A percentile compares a stretch with the other conserved stretches of the same genome.
Conservation (phyloP, 164 flowering plant species). For the Macadamia tetraphylla region DNA sequence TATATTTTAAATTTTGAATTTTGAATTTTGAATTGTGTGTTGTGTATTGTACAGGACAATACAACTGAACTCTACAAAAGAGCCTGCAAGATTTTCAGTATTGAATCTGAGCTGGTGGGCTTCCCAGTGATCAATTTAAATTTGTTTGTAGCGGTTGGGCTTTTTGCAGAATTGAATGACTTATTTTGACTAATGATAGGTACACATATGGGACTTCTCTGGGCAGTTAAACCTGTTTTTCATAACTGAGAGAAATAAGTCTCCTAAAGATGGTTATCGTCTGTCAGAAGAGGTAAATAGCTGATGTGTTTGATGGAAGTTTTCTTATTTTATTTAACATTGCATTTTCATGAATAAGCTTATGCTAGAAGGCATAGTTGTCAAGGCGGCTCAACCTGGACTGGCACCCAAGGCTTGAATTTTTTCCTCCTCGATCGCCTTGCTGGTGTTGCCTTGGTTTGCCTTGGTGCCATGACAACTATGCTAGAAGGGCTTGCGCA, state of each 20-base stretch:
- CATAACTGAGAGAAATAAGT: constrained; percentile 23
- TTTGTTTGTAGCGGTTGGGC: neutral
- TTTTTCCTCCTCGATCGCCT: too few relatives aligned
- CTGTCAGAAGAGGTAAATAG: constrained; percentile 40
- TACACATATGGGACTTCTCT: constrained; percentile 69
- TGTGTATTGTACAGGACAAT: constrained; percentile 57
- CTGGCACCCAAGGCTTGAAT: too few relatives aligned
- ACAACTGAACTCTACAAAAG: constrained; percentile 70
- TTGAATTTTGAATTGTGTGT: too few relatives aligned
- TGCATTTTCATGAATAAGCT: neutral
- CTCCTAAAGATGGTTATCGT: constrained; percentile 25
- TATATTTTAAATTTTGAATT: too few relatives aligned
- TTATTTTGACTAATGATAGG: constrained; percentile 29
- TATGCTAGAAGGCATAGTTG: too few relatives aligned
- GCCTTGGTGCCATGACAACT: too few relatives aligned
- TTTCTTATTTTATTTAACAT: neutral
- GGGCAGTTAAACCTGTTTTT: constrained; percentile 45
- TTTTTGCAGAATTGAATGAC: constrained; percentile 2
- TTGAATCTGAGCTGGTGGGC: constrained; percentile 64
- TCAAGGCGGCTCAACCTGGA: too few relatives aligned
- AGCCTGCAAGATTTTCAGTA: constrained; percentile 85
- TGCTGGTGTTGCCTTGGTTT: too few relatives aligned
- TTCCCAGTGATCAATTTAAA: neutral
- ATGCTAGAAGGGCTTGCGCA: neutral
- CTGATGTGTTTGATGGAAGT: neutral